Base-by-base conservation (phyloP, 1,284 basidiomycete genomes). In the Ustilago xerochloae region DNA sequence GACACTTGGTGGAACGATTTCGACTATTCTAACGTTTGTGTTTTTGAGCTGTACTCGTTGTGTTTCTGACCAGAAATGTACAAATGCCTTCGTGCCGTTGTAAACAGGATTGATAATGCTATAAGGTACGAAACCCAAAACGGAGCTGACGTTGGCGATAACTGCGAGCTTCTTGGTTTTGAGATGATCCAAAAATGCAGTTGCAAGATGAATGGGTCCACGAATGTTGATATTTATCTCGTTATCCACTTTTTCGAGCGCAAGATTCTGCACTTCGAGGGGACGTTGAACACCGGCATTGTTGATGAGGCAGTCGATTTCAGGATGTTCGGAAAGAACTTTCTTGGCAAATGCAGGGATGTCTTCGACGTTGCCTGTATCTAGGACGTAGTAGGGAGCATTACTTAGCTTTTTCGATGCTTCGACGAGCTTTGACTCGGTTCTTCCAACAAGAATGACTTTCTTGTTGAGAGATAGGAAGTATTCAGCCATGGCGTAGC, bases 281-380 rank as follows among this genome's bases (percentile, higher is more conserved):
- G 78, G 75, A 32, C 75, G 49, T 58, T 86, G 85, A 0, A 86
- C 85, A 6, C 85, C 85, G 4, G 85, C 85, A 73, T 86, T 86
- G 76, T 85, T 85, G 75, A 85, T 84, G 52, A 86, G 59, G 48
- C 84, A 85, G 71, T 86, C 85, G 30, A 86, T 75, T 38, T 86
- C 85, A 4, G 85, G 85, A 57, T 85, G 84, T 49, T 86, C 84
- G 16, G 58, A 53, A 18, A 79, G 66, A 29, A 86, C 64, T 47
- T 78, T 83, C 18, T 81, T 67, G 48, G 80, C 58, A 60, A 85
- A 84, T 1, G 78, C 52, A 4, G 80, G 65, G 28, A 84, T 75
- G 13, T 81, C 75, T 8, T 63, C 48, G 8, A 79, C 72, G 32
- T 85, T 78, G 15, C 84, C 85, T 6, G 84, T 83, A 52, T 86